Base-by-base conservation (phyloP, 176 grass and related monocot species). In the Eleusine coracana region DNA sequence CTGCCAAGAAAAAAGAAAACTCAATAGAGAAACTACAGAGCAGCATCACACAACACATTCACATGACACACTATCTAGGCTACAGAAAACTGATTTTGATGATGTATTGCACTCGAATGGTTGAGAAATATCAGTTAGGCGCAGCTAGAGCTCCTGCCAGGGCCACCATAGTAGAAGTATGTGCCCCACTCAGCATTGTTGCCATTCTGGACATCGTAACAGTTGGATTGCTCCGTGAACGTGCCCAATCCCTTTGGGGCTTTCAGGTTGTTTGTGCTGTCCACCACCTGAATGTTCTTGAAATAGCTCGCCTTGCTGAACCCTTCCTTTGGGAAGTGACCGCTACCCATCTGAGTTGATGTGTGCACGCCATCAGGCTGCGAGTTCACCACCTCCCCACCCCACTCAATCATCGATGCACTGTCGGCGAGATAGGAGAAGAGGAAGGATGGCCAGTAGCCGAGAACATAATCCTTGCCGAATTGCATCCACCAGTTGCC, bases 401-500 rank as follows among this genome's bases (percentile, higher is more conserved):
- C 93, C 96, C 96, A 98, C 88, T 98, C 96, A 46, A 98, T 86
- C 91, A 93, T 93, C 0, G 92, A 93, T 0, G 96, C 96, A 18
- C 92, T 91, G 71, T 98, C 87, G 0, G 89, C 89, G 6, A 98
- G 87, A 80, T 95, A 90, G 7, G 92, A 93, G 83, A 98, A 98
- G 3, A 98, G 82, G 63, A 93, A 95, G n/a, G 96, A 89, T 0
- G 96, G 96, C 96, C 96, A 98, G 86, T 98, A 98, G 1, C 96
- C 96, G 0, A 98, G 49, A 45, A 95, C 89, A 39, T 95, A 89
- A n/a, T 87, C 89, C 68, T 87, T 98, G 80, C 91, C 92, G 18
- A 93, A 98, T 56, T 98, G 90, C 91, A 98, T 91, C 96, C 96
- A 98, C 96, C 96, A 95, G 49, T 98, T 88, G n/a, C 96, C 96